Percentiles rank a stretch among this genome's conserved stretches.
phyloP scores from a whole-genome alignment of 306 rosid species.

The Cucumis melo region DNA sequence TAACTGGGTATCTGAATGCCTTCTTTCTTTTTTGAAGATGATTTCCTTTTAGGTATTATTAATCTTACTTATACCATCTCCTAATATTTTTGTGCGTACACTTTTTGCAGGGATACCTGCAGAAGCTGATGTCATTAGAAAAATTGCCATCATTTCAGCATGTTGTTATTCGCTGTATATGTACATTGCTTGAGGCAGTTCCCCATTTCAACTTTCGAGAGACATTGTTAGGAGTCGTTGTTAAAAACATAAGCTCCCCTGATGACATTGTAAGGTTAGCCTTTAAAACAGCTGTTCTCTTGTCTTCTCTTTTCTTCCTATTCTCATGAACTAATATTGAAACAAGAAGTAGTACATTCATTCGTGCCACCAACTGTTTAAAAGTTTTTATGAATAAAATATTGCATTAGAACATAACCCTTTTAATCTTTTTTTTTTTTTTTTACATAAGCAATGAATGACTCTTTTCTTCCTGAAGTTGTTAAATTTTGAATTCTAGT shows the following conservation, averaged over 20 bases:
- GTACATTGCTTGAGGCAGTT: slow-evolving; percentile 72
- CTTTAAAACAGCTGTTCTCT: slow-evolving; percentile 9
- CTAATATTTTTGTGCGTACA: background rate
- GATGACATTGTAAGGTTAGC: slow-evolving; percentile 60
- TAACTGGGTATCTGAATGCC: background rate
- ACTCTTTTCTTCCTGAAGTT: background rate
- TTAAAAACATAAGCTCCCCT: slow-evolving; percentile 59
- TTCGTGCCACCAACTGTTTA: background rate
- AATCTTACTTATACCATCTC: background rate
- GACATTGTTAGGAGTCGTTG: slow-evolving; percentile 56
- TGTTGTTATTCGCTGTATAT: slow-evolving; percentile 65
- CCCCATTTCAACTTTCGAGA: slow-evolving; percentile 86
- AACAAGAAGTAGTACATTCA: background rate
- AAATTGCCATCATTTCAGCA: slow-evolving; percentile 45
- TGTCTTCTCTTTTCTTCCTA: background rate
- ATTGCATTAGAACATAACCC: background rate
- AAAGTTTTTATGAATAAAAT: background rate
- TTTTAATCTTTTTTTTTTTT: background rate
- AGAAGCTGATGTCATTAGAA: slow-evolving; percentile 57
- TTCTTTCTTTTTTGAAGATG: background rate
- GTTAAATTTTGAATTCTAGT: background rate
- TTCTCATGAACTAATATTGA: background rate
- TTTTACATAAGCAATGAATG: background rate
- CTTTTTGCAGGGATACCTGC: slow-evolving; percentile 55
- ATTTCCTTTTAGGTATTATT: background rate